A percentile compares a stretch with the other conserved stretches of the same genome.
These are phyloP conservation scores for Tulasnella sp. DNA, from an alignment of 768 basidiomycete genomes.

Conservation along the genomic window DNA sequence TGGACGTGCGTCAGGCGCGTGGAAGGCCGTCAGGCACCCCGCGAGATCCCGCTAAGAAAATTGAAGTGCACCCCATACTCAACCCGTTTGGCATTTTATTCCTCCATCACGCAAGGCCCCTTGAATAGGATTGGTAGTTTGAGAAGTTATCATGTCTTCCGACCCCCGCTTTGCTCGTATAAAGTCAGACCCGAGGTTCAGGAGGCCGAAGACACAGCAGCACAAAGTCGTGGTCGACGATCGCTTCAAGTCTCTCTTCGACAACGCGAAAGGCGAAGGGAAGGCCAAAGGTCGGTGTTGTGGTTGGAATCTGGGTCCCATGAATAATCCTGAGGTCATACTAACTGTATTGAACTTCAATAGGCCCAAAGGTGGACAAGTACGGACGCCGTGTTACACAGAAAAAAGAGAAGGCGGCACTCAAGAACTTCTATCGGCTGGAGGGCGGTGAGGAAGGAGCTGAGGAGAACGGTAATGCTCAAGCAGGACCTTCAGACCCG, in stretches of 20 bases:
- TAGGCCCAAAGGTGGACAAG: constrained; percentile 67
- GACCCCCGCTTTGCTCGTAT: constrained; percentile 84
- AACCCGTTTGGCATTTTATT: too few species aligned
- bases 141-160: constrained; percentile 31
- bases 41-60: too few species aligned
- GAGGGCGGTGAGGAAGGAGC: constrained; percentile 31
- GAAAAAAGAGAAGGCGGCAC: constrained; percentile 61
- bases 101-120: too few species aligned
- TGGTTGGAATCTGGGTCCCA: background rate
- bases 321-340: background rate
- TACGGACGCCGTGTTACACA: constrained; percentile 65
- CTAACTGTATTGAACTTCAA: background rate
- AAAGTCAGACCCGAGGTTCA: constrained; percentile 86
- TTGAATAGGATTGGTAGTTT: too few species aligned
- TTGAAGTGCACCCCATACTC: too few species aligned
- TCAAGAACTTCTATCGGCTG: constrained; percentile 73
- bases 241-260: constrained; percentile 75
- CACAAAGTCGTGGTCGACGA: constrained; percentile 84
- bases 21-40: too few species aligned
- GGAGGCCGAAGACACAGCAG: constrained; percentile 65
- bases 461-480: constrained; percentile 9
- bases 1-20: too few species aligned
- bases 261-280: constrained; percentile 30
- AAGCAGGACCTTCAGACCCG: constrained; percentile 17
- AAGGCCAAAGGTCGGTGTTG: constrained; percentile 16